Evolutionary conservation across 2,329 filamentous ascomycete genomes (phyloP), one percentile per base, ranked within the genome.

Genomic region (Blastomyces percursus): DNA sequence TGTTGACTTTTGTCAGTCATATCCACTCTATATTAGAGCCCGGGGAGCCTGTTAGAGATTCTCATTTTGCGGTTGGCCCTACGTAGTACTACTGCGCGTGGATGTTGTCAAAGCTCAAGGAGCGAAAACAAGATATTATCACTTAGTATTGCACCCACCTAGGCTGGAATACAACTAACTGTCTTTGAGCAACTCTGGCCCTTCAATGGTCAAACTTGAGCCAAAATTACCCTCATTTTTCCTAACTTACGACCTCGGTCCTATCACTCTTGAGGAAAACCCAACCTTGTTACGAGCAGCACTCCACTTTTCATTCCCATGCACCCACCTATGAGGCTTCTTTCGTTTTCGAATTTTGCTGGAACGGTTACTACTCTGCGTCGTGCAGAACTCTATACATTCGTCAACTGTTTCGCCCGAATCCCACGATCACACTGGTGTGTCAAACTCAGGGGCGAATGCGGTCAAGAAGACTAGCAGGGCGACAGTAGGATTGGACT

Each of bases 111-210:
- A 42, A 42, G 12, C 35, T 57, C 24, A 19, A 21, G 14, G 21
- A 56, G 21, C n/a, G 11, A 12, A 57, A 61, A 21, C 5, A 27
- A 24, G 60, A 56, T 0, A 8, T 57, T 14, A 50, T 57, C 38
- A 21, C 14, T 21, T 21, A 30, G 30, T 46, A 61, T 38, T 19
- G 16, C 11, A 7, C 19, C 21, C 48, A 55, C 12, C 27, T 1
- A 3, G 59, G 50, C 19, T 55, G 48, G 59, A 50, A 55, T 61
- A 61, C 59, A n/a, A n/a, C n/a, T n/a, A 8, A 21, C 46, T 21
- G 19, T 44, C 32, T 55, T 61, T 48, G 59, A 61, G 46, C 60
- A 24, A 11, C 60, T 56, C 21, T 61, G 35, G 60, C 50, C 51
- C 11, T 61, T 61, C 14, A 38, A 61, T 32, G 51, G 21, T n/a